phyloP scores from a whole-genome alignment of 2,329 filamentous ascomycete genomes.

The Penicillium verrucosum region DNA sequence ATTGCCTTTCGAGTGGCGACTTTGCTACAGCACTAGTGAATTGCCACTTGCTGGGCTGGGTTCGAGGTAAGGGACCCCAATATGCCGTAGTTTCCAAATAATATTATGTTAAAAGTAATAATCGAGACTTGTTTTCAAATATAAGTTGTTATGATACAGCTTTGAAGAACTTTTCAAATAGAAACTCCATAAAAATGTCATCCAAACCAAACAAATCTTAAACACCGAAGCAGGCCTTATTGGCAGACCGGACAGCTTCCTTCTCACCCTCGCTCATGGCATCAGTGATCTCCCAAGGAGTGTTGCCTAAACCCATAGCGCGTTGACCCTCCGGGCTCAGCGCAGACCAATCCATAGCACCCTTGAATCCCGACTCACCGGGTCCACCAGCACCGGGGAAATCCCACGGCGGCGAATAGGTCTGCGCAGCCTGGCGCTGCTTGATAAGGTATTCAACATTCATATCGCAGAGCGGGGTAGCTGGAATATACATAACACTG shows the following conservation, averaged over 20 bases:
- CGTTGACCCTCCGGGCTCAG: slow-evolving; percentile 49
- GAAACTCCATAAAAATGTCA: neutral
- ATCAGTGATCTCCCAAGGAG: slow-evolving; percentile 48
- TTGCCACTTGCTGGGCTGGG: neutral
- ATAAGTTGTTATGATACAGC: neutral
- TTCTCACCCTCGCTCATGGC: slow-evolving; percentile 52
- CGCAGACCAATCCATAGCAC: slow-evolving; percentile 38
- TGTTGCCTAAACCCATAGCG: slow-evolving; percentile 54
- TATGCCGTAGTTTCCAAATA: neutral
- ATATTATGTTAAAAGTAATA: neutral
- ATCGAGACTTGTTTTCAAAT: neutral
- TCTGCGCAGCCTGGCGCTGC: slow-evolving; percentile 68
- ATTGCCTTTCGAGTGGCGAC: neutral
- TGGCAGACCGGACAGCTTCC: slow-evolving; percentile 51
- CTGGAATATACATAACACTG: slow-evolving; percentile 84
- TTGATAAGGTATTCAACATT: slow-evolving; percentile 69
- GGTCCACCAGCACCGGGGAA: slow-evolving; percentile 59
- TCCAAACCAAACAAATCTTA: slow-evolving; percentile 4
- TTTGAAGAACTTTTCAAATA: neutral
- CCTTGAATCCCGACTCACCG: slow-evolving; percentile 42
- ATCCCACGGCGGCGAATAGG: slow-evolving; percentile 66
- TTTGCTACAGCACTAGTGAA: neutral
- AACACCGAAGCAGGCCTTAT: slow-evolving; percentile 51
- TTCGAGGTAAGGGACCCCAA: neutral
- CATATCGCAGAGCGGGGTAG: slow-evolving; percentile 71